phyloP scores from a whole-genome alignment of 176 grass and related monocot species.

The Tillandsia leiboldiana region DNA sequence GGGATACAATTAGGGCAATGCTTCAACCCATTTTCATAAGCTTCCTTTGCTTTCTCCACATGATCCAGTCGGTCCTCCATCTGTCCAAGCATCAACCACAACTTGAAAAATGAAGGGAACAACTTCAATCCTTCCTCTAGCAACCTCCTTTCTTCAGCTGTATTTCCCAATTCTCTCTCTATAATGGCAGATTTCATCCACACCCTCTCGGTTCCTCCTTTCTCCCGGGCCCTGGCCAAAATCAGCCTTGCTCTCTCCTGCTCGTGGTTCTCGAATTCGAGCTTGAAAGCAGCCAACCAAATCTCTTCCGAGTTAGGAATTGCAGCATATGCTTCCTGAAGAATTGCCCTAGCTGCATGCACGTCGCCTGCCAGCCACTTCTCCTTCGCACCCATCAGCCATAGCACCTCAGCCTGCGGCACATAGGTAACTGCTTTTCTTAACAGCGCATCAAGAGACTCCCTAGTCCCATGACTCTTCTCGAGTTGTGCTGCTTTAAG shows the following conservation, averaged over 20 bases:
- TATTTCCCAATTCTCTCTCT: constrained; percentile 76
- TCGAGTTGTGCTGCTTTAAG: constrained; percentile 90
- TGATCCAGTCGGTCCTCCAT: constrained; percentile 71
- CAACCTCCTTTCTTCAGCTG: constrained; percentile 59
- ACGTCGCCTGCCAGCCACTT: constrained; percentile 94
- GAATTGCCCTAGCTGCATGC: constrained; percentile 71
- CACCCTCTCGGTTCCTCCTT: constrained; percentile 88
- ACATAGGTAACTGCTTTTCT: constrained; percentile 82
- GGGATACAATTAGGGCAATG: constrained; percentile 59
- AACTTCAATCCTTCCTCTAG: constrained; percentile 80
- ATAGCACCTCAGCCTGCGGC: constrained; percentile 81
- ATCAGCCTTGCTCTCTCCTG: constrained; percentile 92
- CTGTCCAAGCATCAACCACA: constrained; percentile 95
- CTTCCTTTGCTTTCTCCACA: constrained; percentile 49
- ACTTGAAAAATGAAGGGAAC: constrained; percentile 76
- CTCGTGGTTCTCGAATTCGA: constrained; percentile 95
- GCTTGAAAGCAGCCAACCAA: constrained; percentile 91
- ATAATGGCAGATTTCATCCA: constrained; percentile 96
- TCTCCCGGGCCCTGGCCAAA: constrained; percentile 82
- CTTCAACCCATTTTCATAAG: constrained; percentile 71
- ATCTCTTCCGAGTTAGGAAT: constrained; percentile 95
- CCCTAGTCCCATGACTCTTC: constrained; percentile 82
- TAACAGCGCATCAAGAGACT: constrained; percentile 79
- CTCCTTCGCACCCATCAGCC: constrained; percentile 96
- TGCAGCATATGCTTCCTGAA: constrained; percentile 88